Evolutionary conservation across 2,329 filamentous ascomycete genomes (phyloP), one percentile per base, ranked within the genome.

Genomic region (Pseudocercospora crystallina): DNA sequence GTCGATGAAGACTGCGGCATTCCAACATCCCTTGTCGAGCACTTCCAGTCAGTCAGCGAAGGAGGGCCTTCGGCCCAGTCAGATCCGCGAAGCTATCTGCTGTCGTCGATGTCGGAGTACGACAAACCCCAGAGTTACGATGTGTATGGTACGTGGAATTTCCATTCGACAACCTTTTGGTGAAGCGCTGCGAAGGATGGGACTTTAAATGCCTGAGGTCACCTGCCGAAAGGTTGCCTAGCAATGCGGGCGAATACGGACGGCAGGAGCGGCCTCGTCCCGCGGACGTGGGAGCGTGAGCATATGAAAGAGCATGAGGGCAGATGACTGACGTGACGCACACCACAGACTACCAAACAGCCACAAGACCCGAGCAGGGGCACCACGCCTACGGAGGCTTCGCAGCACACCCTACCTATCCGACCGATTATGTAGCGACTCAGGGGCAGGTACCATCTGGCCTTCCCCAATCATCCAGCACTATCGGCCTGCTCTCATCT

Each of bases 41-140:
- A 53, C 46, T 62, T 65, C 63, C 64, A 59, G 49, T 58, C 56
- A 30, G 69, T 69, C 47, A 71, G 72, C 65, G 73, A 76, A 66
- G 73, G 74, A 69, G 76, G 76, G 75, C 74, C 76, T 57, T 69
- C 74, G 72, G 76, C 75, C 72, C 79, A 76, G 69, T 74, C 75
- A 38, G 66, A 68, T 48, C 63, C 63, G 47, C 56, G 60, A 45
- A 61, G 57, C 46, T 56, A 63, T 59, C 64, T 84, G 65, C 75
- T 88, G 74, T 26, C 20, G 20, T 84, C 86, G 73, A 91, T 91
- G 87, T 86, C 88, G 71, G 85, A 85, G 73, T 91, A 90, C 79
- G 78, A 80, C 67, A 95, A 95, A 74, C 74, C 83, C 52, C 83
- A 87, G 71, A 79, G 84, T 73, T 79, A 86, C 71, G 86, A 86